Evolutionary conservation across 208 protist genomes (phyloP).

Genomic region (Leishmania aethiopica): DNA sequence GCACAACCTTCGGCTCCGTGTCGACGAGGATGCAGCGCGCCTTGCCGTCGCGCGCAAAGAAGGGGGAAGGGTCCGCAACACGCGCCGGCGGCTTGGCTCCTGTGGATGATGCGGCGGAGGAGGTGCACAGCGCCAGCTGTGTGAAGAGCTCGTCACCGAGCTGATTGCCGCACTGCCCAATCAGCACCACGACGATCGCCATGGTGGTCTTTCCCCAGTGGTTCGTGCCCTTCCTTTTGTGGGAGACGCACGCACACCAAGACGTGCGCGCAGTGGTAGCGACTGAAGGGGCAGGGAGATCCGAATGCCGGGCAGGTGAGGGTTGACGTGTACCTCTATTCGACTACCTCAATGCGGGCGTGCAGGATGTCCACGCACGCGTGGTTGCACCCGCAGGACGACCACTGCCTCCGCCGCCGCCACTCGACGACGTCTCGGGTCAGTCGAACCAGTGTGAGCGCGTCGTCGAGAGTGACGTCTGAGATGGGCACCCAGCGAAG

Average conservation of each 20-base stretch:
- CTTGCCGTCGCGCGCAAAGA: conserved; percentile 71
- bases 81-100: not conserved
- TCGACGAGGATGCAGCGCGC: conserved; percentile 87
- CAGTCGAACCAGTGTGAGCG: not conserved
- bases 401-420: not conserved
- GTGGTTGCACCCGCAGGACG: not conserved
- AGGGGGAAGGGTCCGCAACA: conserved; percentile 23
- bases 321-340: not conserved
- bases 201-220: conserved; percentile 19
- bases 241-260: not conserved
- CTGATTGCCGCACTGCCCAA: conserved; percentile 92
- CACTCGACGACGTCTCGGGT: not conserved
- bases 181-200: conserved; percentile 77
- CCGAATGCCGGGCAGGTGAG: not conserved
- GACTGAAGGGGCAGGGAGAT: not conserved
- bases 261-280: not conserved
- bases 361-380: not conserved
- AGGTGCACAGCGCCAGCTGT: conserved; percentile 52
- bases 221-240: not conserved
- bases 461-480: not conserved
- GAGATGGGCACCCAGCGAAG: not conserved
- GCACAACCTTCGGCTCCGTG: conserved; percentile 90
- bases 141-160: conserved; percentile 84
- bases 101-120: not conserved
- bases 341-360: not conserved